Evolutionary conservation across 2,329 filamentous ascomycete species (phyloP).

Genomic region (Aspergillus sp.): DNA sequence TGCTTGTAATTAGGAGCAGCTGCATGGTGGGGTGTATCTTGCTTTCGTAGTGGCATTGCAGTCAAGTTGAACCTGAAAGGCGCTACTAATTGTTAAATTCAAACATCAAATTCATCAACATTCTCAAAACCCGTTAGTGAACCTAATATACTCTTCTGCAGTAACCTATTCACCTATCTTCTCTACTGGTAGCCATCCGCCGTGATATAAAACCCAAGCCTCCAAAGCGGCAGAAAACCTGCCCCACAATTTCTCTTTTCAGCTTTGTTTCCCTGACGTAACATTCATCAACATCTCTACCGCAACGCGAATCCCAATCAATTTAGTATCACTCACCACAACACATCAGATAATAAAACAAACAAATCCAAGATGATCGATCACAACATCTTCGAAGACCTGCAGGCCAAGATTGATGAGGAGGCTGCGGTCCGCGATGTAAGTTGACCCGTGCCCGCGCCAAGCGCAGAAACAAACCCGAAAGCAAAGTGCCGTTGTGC

Average conservation of each 20-base stretch:
- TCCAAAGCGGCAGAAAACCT: slow-evolving; percentile 1
- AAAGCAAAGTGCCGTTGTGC: slow-evolving; percentile 17
- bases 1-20: too few relatives aligned
- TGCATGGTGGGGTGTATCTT: too few relatives aligned
- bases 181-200: background rate
- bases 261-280: slow-evolving; percentile 20
- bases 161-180: too few relatives aligned
- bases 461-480: background rate
- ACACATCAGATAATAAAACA: slow-evolving; percentile 19
- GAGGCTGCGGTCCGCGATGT: slow-evolving; percentile 79
- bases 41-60: too few relatives aligned
- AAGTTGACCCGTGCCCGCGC: slow-evolving; percentile 27
- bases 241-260: slow-evolving; percentile 24
- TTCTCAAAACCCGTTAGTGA: too few relatives aligned
- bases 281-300: slow-evolving; percentile 18
- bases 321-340: slow-evolving; percentile 1
- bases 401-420: slow-evolving; percentile 88
- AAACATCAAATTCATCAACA: too few relatives aligned
- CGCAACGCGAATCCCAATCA: background rate
- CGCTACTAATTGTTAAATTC: too few relatives aligned
- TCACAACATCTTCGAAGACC: slow-evolving; percentile 79
- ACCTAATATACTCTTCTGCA: background rate
- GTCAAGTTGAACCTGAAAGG: too few relatives aligned
- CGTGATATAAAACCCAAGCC: background rate
- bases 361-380: slow-evolving; percentile 63